phyloP scores from a whole-genome alignment of 768 basidiomycete genomes.

The Amanita thiersii region DNA sequence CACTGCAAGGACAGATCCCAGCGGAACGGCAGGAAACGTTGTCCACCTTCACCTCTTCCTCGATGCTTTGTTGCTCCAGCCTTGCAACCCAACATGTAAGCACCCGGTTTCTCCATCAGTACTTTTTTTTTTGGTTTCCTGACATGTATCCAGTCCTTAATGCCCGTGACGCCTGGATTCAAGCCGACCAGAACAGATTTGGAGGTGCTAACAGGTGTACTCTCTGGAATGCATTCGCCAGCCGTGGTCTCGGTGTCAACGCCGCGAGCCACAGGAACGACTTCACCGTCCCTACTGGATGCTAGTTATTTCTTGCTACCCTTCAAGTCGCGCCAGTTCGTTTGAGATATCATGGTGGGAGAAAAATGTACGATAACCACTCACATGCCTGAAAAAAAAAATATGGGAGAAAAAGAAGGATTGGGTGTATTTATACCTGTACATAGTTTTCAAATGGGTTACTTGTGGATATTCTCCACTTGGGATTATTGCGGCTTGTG shows the following conservation, averaged over 20 bases:
- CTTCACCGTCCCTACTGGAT: slow-evolving; percentile 19
- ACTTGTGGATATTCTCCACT: too few relatives aligned
- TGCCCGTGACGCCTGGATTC: slow-evolving; percentile 43
- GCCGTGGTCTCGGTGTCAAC: slow-evolving; percentile 37
- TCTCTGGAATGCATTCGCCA: slow-evolving; percentile 40
- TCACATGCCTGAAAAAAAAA: too few relatives aligned
- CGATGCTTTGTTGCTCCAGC: slow-evolving; percentile 39
- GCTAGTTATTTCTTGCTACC: too few relatives aligned
- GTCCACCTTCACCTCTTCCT: slow-evolving; percentile 45
- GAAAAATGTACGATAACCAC: too few relatives aligned
- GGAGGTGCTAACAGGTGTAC: slow-evolving; percentile 35
- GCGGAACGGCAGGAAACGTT: slow-evolving; percentile 35
- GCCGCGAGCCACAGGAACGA: slow-evolving; percentile 21
- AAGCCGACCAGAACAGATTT: slow-evolving; percentile 42
- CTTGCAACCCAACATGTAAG: slow-evolving; percentile 43
- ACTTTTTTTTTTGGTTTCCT: neutral
- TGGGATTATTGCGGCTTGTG: too few relatives aligned
- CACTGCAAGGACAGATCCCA: slow-evolving; percentile 31
- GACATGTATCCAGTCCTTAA: slow-evolving; percentile 25
- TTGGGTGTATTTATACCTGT: too few relatives aligned
- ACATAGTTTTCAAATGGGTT: too few relatives aligned
- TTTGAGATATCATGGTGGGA: too few relatives aligned
- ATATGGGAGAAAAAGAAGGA: too few relatives aligned
- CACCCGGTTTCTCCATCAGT: neutral
- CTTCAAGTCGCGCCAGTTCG: too few relatives aligned